Evolutionary conservation across 768 basidiomycete genomes (phyloP).

Genomic region (Podaxis mareebaensis): DNA sequence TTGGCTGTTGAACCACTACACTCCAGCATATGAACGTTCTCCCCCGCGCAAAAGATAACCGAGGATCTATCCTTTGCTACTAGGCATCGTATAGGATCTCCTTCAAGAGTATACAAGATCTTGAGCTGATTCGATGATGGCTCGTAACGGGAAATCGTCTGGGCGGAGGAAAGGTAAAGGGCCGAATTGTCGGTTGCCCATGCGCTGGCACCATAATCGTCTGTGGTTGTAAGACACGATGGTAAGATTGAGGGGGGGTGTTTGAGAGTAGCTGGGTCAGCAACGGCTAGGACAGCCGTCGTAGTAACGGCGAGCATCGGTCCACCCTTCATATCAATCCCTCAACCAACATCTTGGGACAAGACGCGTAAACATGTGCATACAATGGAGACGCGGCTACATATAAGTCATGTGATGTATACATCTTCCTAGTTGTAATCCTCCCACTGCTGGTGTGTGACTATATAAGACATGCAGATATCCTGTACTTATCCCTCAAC

Average conservation of each 20-base stretch:
- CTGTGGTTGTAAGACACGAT: conserved; percentile 36
- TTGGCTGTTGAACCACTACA: conserved; percentile 35
- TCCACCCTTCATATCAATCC: background rate
- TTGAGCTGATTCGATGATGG: conserved; percentile 43
- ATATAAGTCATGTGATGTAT: background rate
- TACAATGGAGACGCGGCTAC: background rate
- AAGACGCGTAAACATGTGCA: conserved; percentile 9
- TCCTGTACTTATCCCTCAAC: too few relatives aligned
- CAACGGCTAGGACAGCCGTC: conserved; percentile 45
- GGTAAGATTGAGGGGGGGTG: conserved; percentile 40
- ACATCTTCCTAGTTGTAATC: background rate
- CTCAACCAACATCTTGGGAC: background rate
- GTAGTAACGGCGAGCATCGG: conserved; percentile 61
- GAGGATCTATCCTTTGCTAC: conserved; percentile 36
- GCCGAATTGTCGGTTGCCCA: conserved; percentile 61
- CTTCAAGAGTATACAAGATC: conserved; percentile 39
- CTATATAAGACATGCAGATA: too few relatives aligned
- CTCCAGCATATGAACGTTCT: conserved; percentile 54
- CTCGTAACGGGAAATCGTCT: conserved; percentile 55
- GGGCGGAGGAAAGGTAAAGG: conserved; percentile 53
- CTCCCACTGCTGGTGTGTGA: too few relatives aligned
- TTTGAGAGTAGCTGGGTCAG: conserved; percentile 50
- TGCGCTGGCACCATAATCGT: conserved; percentile 37
- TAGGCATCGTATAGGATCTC: conserved; percentile 32
- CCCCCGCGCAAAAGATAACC: conserved; percentile 48